Evolutionary conservation across 352 stramenopile species (phyloP).

Genomic region (Globisporangium paroecandrum): DNA sequence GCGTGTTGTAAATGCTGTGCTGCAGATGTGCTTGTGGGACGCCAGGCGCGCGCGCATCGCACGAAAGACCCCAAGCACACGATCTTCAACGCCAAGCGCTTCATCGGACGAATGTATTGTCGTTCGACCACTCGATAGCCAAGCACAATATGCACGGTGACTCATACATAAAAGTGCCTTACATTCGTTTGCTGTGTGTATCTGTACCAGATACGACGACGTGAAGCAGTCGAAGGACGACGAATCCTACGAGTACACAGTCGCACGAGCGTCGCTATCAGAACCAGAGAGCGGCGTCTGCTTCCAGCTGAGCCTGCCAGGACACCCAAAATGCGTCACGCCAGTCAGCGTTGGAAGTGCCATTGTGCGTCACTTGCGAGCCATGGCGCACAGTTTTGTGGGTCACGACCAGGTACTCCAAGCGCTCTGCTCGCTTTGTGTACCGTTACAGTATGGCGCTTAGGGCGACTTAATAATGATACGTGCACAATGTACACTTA

Average conservation of each 20-base stretch:
- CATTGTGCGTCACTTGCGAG: constrained; percentile 43
- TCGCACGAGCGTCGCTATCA: constrained; percentile 17
- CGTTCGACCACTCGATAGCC: not conserved
- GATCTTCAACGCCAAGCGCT: constrained; percentile 77
- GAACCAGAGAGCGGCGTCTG: constrained; percentile 32
- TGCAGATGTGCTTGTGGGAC: constrained; percentile 45
- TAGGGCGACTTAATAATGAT: not conserved
- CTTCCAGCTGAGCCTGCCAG: constrained; percentile 37
- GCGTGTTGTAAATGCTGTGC: not conserved
- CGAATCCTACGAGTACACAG: constrained; percentile 45
- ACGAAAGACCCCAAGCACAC: constrained; percentile 56
- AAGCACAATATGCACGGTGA: not conserved
- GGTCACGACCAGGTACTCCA: constrained; percentile 47
- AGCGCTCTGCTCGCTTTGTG: not conserved
- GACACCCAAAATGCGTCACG: constrained; percentile 42
- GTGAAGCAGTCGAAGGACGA: constrained; percentile 21
- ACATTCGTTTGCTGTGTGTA: not conserved
- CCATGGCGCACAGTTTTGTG: constrained; percentile 48
- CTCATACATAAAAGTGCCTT: not conserved
- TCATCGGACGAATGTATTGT: constrained; percentile 49
- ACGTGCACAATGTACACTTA: constrained; percentile 70
- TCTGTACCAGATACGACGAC: constrained; percentile 25
- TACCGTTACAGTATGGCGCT: not conserved
- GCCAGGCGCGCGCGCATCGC: constrained; percentile 38
- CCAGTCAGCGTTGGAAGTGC: constrained; percentile 39